phyloP scores from a whole-genome alignment of 441 rosid genomes.

The Aquilaria agallochum region DNA sequence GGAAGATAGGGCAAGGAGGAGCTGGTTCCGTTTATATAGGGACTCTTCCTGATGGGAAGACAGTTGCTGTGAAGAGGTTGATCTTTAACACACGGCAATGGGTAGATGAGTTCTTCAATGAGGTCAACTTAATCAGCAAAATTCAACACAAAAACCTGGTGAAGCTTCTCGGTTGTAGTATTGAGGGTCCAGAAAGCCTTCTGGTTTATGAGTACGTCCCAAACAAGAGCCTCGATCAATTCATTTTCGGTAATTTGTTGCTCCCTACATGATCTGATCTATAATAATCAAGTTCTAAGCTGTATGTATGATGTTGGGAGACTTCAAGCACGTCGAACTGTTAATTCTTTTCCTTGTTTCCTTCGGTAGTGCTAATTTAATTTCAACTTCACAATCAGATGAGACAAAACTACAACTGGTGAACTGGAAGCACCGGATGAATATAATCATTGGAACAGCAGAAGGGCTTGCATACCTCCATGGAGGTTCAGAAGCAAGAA shows the following conservation, averaged over 20 bases:
- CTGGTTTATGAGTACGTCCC: constrained; percentile 73
- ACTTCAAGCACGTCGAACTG: not conserved
- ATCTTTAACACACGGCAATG: constrained; percentile 78
- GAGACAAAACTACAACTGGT: constrained; percentile 30
- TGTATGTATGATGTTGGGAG: not conserved
- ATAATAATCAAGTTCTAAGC: not conserved
- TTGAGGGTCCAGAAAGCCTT: constrained; percentile 92
- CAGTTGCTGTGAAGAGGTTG: constrained; percentile 75
- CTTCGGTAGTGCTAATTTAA: not conserved
- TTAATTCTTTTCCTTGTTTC: not conserved
- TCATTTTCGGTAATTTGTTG: constrained; percentile 56
- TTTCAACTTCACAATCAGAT: constrained; percentile 30
- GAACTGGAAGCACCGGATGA: constrained; percentile 57
- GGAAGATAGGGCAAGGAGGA: constrained; percentile 77
- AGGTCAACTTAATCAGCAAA: constrained; percentile 68
- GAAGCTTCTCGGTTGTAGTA: constrained; percentile 76
- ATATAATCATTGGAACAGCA: constrained; percentile 64
- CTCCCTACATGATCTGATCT: constrained; percentile 1
- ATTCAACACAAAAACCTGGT: constrained; percentile 80
- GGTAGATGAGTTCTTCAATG: constrained; percentile 86
- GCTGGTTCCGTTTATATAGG: constrained; percentile 71
- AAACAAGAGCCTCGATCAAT: constrained; percentile 71
- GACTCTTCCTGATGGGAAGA: constrained; percentile 47
- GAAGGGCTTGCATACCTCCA: constrained; percentile 81
- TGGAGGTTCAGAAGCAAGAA: constrained; percentile 49